Evolutionary conservation across 345 rosid genomes (phyloP).

Genomic region (Cardamine chenopodiifolia): DNA sequence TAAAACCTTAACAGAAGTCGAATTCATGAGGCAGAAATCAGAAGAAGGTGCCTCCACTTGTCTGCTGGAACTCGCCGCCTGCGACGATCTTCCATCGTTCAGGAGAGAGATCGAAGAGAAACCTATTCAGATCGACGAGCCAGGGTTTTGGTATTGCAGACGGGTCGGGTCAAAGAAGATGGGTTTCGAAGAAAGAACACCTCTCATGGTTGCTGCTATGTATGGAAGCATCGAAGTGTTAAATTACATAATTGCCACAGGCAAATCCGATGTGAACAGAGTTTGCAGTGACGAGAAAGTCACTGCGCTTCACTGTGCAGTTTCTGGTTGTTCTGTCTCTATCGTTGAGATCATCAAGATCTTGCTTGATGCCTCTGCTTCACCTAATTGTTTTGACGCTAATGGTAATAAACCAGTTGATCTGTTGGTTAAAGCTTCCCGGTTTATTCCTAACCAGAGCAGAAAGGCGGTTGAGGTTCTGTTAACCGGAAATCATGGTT

Average conservation of each 20-base stretch:
- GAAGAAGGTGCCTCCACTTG: slow-evolving; percentile 42
- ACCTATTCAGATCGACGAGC: slow-evolving; percentile 51
- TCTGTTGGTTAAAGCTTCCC: slow-evolving; percentile 47
- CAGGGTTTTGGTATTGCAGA: slow-evolving; percentile 79
- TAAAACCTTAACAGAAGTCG: slow-evolving; percentile 53
- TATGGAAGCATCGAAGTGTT: slow-evolving; percentile 66
- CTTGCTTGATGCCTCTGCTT: slow-evolving; percentile 72
- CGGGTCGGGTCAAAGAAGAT: slow-evolving; percentile 76
- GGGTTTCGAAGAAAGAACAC: slow-evolving; percentile 84
- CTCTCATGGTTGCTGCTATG: slow-evolving; percentile 82
- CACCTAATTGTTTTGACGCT: slow-evolving; percentile 56
- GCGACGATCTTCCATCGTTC: slow-evolving; percentile 63
- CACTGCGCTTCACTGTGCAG: slow-evolving; percentile 94
- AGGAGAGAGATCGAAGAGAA: slow-evolving; percentile 55
- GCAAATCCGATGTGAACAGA: slow-evolving; percentile 60
- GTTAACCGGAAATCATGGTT: slow-evolving; percentile 60
- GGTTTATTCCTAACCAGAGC: slow-evolving; percentile 47
- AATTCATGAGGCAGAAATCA: slow-evolving; percentile 42
- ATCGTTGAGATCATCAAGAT: slow-evolving; percentile 60
- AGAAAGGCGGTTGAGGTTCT: slow-evolving; percentile 61
- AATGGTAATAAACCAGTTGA: slow-evolving; percentile 73
- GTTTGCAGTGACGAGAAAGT: slow-evolving; percentile 72
- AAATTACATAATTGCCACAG: slow-evolving; percentile 59
- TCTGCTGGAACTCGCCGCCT: slow-evolving; percentile 82
- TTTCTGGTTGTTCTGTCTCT: slow-evolving; percentile 67